phyloP scores from a whole-genome alignment of 2,329 filamentous ascomycete genomes.

The Fusarium torulosum region DNA sequence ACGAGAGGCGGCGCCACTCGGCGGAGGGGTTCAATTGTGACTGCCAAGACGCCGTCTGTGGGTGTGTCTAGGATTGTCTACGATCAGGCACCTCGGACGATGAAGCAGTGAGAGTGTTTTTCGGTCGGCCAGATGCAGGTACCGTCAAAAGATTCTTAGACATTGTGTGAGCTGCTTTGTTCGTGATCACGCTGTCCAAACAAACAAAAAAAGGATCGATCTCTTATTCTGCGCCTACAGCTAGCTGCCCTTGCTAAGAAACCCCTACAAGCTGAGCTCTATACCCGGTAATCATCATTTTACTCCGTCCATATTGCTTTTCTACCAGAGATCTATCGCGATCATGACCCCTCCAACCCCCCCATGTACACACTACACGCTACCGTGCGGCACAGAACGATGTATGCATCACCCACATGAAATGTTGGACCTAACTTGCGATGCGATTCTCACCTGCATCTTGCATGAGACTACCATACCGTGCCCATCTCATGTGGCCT shows the following conservation, averaged over 20 bases:
- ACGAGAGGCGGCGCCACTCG: conserved; percentile 30
- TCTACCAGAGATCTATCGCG: conserved; percentile 36
- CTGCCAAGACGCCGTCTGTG: conserved; percentile 20
- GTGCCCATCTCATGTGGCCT: conserved; percentile 7
- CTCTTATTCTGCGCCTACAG: no score
- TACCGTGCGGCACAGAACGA: conserved; percentile 27
- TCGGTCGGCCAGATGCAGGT: conserved; percentile 14
- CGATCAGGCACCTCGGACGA: conserved; percentile 20
- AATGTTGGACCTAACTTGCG: conserved; percentile 16
- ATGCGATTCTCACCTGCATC: conserved; percentile 38
- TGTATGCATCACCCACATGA: conserved; percentile 36
- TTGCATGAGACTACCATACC: conserved; percentile 34
- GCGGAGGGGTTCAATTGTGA: conserved; percentile 7
- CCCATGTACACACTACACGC: conserved; percentile 6
- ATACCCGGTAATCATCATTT: conserved; percentile 15
- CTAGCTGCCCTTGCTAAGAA: conserved; percentile 7
- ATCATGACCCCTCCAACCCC: conserved; percentile 7
- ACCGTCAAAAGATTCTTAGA: conserved; percentile 11
- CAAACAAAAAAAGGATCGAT: conserved; percentile 19
- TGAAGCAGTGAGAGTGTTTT: conserved; percentile 1
- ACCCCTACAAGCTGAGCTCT: conserved; percentile 12
- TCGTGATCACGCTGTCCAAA: conserved; percentile 14
- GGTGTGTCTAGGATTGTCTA: conserved; percentile 25
- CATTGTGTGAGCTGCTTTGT: conserved; percentile 22
- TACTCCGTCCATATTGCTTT: conserved; percentile 10